Conservation (phyloP, 2,329 filamentous ascomycete species). For the Beauveria sp. region DNA sequence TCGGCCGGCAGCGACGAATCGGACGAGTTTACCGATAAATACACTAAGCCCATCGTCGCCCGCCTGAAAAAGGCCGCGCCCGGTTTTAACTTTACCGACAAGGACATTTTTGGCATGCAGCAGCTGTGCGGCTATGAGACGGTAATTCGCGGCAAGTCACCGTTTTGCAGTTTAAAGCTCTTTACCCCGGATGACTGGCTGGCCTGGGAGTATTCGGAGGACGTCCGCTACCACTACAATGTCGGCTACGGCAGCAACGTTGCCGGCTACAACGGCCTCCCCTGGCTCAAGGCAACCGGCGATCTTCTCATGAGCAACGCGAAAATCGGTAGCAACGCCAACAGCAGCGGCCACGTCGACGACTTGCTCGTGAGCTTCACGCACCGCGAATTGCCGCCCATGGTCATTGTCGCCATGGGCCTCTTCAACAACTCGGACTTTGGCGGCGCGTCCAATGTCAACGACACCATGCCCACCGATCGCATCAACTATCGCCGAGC, state of each 20-base stretch:
- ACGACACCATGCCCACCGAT: slow-evolving; percentile 57
- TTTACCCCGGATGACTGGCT: slow-evolving; percentile 58
- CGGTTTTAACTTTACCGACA: slow-evolving; percentile 54
- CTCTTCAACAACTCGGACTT: slow-evolving; percentile 61
- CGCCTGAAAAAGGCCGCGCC: slow-evolving; percentile 46
- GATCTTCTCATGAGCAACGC: slow-evolving; percentile 33
- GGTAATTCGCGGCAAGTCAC: slow-evolving; percentile 53
- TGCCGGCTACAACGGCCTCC: slow-evolving; percentile 52
- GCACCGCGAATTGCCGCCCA: slow-evolving; percentile 60
- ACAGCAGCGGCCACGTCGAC: slow-evolving; percentile 27
- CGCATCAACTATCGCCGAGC: slow-evolving; percentile 54
- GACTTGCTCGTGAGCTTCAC: slow-evolving; percentile 63
- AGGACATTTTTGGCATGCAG: slow-evolving; percentile 59
- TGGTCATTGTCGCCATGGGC: slow-evolving; percentile 58
- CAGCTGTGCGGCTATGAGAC: slow-evolving; percentile 59
- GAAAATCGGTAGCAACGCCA: slow-evolving; percentile 15
- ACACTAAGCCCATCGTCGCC: slow-evolving; percentile 52
- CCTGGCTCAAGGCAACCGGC: slow-evolving; percentile 58
- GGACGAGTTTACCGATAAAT: slow-evolving; percentile 40
- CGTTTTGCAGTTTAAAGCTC: slow-evolving; percentile 51
- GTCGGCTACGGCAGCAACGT: slow-evolving; percentile 54
- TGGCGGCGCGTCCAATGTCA: slow-evolving; percentile 40
- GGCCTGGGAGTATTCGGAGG: slow-evolving; percentile 57
- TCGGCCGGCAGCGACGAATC: slow-evolving; percentile 50
- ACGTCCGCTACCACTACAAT: slow-evolving; percentile 59